Base-by-base conservation (phyloP, 2,329 filamentous ascomycete genomes). In the Aspergillus costaricaensis region DNA sequence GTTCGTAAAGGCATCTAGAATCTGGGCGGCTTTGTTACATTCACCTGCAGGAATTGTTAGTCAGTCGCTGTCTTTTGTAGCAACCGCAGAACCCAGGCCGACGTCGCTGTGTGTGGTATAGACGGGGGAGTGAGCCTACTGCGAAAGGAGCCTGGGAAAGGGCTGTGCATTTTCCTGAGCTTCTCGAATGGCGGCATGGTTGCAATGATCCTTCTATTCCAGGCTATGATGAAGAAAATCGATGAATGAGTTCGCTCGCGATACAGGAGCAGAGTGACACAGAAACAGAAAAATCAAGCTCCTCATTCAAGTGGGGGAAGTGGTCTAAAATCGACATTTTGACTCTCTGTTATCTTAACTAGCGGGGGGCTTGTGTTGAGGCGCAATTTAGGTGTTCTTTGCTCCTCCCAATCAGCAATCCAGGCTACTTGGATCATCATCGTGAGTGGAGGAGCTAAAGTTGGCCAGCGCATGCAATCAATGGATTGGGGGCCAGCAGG, bases 11-110 rank as follows among this genome's bases (percentile, higher is more conserved):
- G 93, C 96, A 49, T 91, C 86, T 67, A 99, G 86, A 72, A 98
- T 97, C 82, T 94, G 95, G 72, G 89, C 90, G 73, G 92, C 94
- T 80, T 98, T 98, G 77, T 90, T 93, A 81, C 94, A 97, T 81
- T 98, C 94, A 81, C 91, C 93, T 96, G 77, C 62, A 47, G 49
- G 62, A 54, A 27, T 12, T 56, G 64, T 66, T 61, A 23, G 23
- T 23, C 49, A 57, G 68, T 75, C 60, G 71, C 71, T 65, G 58
- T 41, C 17, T 23, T 1, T 14, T 36, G 27, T 14, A 14, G 10
- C 32, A 14, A 27, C 8, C 43, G 2, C 14, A 30, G 10, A 30
- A 14, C 5, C 4, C 32, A 36, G 0, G 2, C 12, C 4, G 12
- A 15, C 4, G 32, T 36, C 32, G 32, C 12, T 36, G 12, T 36